Conservation (phyloP, 2,329 filamentous ascomycete genomes). For the Bisporella sp. region DNA sequence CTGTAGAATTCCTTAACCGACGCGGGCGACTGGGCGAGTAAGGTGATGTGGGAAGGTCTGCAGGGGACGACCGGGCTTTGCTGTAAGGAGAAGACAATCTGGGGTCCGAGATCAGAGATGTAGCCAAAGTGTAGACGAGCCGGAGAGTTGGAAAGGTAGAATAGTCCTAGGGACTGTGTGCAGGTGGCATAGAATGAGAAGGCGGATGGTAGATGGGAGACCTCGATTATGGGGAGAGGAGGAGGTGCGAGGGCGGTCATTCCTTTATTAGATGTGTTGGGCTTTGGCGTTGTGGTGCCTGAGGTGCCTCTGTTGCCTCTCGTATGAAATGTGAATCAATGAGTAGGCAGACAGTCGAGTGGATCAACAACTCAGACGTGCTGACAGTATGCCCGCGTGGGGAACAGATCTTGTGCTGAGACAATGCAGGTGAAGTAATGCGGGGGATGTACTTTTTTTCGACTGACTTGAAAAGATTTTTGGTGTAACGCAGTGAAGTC, state of each 20-base stretch:
- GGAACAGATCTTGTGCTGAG: too few relatives aligned
- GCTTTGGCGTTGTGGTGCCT: too few relatives aligned
- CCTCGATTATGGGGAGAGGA: slow-evolving; percentile 46
- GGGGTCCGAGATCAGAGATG: slow-evolving; percentile 28
- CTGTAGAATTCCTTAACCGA: slow-evolving; percentile 68
- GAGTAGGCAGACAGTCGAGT: too few relatives aligned
- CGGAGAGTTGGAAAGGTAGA: slow-evolving; percentile 46
- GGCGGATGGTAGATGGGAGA: slow-evolving; percentile 71
- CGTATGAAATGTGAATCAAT: too few relatives aligned
- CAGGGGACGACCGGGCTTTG: slow-evolving; percentile 44
- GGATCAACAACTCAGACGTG: too few relatives aligned
- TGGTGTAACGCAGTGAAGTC: too few relatives aligned
- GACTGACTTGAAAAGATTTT: too few relatives aligned
- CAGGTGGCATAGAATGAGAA: slow-evolving; percentile 79
- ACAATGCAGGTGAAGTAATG: too few relatives aligned
- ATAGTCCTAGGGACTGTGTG: slow-evolving; percentile 70
- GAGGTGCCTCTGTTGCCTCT: too few relatives aligned
- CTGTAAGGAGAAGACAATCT: slow-evolving; percentile 36
- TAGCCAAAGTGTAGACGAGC: slow-evolving; percentile 30
- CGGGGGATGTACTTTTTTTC: too few relatives aligned
- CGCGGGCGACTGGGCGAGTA: slow-evolving; percentile 50
- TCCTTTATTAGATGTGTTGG: too few relatives aligned
- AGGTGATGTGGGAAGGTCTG: slow-evolving; percentile 39
- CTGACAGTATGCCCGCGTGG: too few relatives aligned
- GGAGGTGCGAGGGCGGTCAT: background rate